Evolutionary conservation across 1,284 basidiomycete species (phyloP), one percentile per base, ranked within the genome.

Genomic region (Sanghuangporus baumii): DNA sequence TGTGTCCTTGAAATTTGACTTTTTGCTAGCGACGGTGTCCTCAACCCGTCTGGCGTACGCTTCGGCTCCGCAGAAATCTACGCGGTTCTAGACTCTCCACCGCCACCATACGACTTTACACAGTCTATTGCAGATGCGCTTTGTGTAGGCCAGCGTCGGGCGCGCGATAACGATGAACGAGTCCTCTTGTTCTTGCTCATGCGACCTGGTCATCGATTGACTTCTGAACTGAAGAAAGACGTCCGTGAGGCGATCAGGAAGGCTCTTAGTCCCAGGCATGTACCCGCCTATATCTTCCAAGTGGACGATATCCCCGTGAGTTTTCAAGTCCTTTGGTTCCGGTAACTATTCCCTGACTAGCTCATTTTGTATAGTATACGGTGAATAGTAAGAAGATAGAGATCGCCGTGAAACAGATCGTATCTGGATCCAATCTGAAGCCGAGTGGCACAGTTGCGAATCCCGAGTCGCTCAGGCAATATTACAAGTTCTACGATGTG

Each of bases 21-120:
- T 34, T 54, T 2, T 37, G 6, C 16, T 16, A 85, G 87, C 66
- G 87, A 89, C 63, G 86, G 87, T 3, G 87, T 89, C 11, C 76
- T 89, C 41, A 93, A 96, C 70, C 93, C 94, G 0, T 88, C 87
- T 43, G 94, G 94, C 0, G 88, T 96, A 47, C 85, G 94, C 3
- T 96, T 96, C 71, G 94, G 94, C 26, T 90, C 89, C 0, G 87
- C 83, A 2, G 94, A 96, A 73, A 92, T 96, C 54, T 96, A 96
- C 72, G 80, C 85, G 4, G 84, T 92, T 1, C 76, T 96, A 59
- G 87, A 92, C 61, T 52, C 58, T 8, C 58, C 58, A 6, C 58
- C 58, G 1, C 36, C 58, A 12, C 58, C 58, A 11, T 77, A 81
- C 61, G 56, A 65, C 59, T 87, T 89, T 67, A 70, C 78, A 0